Conservation (phyloP, 2,329 filamentous ascomycete genomes). For the Trichothecium roseum region DNA sequence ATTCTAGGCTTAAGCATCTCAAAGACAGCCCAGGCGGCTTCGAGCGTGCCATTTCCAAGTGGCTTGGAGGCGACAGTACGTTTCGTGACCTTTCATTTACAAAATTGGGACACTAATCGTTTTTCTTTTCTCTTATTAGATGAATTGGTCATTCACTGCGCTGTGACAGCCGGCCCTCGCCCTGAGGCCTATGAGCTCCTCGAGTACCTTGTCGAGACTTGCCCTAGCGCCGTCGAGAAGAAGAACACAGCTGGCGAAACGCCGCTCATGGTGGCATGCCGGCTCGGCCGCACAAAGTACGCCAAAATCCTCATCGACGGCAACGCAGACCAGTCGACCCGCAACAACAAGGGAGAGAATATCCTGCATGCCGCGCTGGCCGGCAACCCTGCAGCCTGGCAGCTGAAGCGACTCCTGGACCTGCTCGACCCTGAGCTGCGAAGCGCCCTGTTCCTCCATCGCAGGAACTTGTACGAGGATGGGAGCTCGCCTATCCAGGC, state of each 20-base stretch:
- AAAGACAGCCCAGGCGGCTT: slow-evolving; percentile 50
- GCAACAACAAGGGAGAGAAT: slow-evolving; percentile 53
- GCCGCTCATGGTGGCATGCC: slow-evolving; percentile 58
- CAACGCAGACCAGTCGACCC: slow-evolving; percentile 59
- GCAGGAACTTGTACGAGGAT: slow-evolving; percentile 37
- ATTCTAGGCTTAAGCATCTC: slow-evolving; percentile 53
- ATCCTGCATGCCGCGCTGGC: slow-evolving; percentile 50
- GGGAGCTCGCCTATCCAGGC: slow-evolving; percentile 55
- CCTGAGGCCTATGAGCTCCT: slow-evolving; percentile 43
- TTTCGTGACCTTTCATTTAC: slow-evolving; percentile 5
- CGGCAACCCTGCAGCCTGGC: slow-evolving; percentile 18
- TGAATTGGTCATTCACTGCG: slow-evolving; percentile 57
- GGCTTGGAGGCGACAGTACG: slow-evolving; percentile 51
- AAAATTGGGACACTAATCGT: not conserved
- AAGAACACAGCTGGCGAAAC: slow-evolving; percentile 50
- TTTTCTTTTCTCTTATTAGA: slow-evolving; percentile 26
- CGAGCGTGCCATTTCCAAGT: slow-evolving; percentile 49
- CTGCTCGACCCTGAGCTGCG: slow-evolving; percentile 49
- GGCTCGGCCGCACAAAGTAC: slow-evolving; percentile 40
- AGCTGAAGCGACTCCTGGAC: slow-evolving; percentile 38
- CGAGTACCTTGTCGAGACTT: slow-evolving; percentile 52
- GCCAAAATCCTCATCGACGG: slow-evolving; percentile 52
- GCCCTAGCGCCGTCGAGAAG: slow-evolving; percentile 51
- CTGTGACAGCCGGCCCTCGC: slow-evolving; percentile 35
- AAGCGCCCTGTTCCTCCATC: slow-evolving; percentile 46